Conservation (phyloP, 306 rosid genomes). For the Vicia villosa region DNA sequence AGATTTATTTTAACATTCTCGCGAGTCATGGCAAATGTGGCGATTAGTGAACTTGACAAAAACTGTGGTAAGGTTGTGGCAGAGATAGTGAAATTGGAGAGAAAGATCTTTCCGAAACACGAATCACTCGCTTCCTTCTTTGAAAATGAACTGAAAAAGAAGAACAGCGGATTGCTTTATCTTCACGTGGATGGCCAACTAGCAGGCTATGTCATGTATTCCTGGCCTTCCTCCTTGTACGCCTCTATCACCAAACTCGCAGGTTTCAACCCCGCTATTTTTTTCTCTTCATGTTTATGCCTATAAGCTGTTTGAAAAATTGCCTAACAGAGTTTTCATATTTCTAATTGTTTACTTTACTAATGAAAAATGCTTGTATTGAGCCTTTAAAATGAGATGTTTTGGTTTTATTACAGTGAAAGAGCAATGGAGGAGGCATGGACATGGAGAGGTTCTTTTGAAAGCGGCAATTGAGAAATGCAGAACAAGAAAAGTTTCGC, state of each 20-base stretch:
- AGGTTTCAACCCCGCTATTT: conserved; percentile 48
- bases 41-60: conserved; percentile 55
- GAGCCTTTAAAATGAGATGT: conserved; percentile 9
- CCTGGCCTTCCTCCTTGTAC: conserved; percentile 81
- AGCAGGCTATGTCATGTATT: conserved; percentile 78
- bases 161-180: conserved; percentile 75
- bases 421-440: conserved; percentile 75
- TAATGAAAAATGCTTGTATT: conserved; percentile 3
- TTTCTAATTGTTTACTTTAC: not conserved
- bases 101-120: conserved; percentile 78
- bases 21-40: conserved; percentile 44
- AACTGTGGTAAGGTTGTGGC: conserved; percentile 54
- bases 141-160: conserved; percentile 66
- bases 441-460: conserved; percentile 76
- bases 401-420: conserved; percentile 53
- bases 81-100: conserved; percentile 76
- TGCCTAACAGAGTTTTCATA: not conserved
- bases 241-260: conserved; percentile 87
- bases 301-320: conserved; percentile 55
- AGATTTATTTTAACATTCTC: not conserved
- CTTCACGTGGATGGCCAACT: conserved; percentile 52
- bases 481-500: conserved; percentile 64
- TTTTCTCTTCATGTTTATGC: not conserved
- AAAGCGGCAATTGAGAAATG: conserved; percentile 79
- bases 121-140: conserved; percentile 81